Evolutionary conservation across 352 stramenopile genomes (phyloP).

Genomic region (Pythium folliculosum): DNA sequence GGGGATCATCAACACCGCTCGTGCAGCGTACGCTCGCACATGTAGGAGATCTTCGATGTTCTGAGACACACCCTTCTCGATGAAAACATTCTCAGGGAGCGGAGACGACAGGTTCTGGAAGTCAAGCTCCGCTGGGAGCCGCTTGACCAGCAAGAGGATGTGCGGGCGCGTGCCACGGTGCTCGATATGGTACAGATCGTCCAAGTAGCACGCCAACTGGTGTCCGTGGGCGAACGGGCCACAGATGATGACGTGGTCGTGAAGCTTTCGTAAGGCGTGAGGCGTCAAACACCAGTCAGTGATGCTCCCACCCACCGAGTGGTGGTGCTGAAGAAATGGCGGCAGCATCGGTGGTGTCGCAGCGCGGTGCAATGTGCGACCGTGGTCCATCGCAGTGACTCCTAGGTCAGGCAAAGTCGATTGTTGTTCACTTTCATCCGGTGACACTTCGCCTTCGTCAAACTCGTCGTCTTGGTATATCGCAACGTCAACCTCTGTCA

Average conservation of each 20-base stretch:
- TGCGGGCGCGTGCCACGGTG: conserved; percentile 14
- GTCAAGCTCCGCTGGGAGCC: conserved; percentile 33
- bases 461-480: neutral
- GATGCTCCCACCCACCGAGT: conserved; percentile 22
- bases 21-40: conserved; percentile 44
- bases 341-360: conserved; percentile 18
- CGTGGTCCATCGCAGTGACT: neutral
- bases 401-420: neutral
- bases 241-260: conserved; percentile 49
- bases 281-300: conserved; percentile 28
- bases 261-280: conserved; percentile 26
- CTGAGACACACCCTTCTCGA: conserved; percentile 46
- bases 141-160: conserved; percentile 48
- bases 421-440: neutral
- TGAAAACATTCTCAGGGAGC: conserved; percentile 46
- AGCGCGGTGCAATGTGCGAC: neutral
- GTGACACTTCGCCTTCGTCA: neutral
- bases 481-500: conserved; percentile 4
- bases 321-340: conserved; percentile 22
- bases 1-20: conserved; percentile 53
- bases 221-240: conserved; percentile 40
- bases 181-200: conserved; percentile 43
- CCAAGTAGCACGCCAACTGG: conserved; percentile 46
- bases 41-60: conserved; percentile 57
- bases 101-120: conserved; percentile 31